Evolutionary conservation across 208 protist genomes (phyloP).

Genomic region (Crithidia acanthocephali): DNA sequence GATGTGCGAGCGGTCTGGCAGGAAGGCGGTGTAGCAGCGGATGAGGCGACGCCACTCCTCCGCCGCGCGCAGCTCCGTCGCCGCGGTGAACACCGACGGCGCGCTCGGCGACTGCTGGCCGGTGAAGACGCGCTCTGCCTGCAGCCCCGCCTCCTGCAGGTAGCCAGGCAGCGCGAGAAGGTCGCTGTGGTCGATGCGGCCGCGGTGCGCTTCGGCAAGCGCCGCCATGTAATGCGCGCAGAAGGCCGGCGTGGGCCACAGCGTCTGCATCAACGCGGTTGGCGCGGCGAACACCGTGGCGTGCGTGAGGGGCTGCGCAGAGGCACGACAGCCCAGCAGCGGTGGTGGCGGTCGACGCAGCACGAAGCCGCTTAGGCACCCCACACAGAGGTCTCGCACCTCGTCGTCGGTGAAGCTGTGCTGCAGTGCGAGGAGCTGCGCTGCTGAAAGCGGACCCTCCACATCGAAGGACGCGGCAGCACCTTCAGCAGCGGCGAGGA

Average conservation of each 20-base stretch:
- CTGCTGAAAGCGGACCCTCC: conserved; percentile 18
- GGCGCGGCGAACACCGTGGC: conserved; percentile 12
- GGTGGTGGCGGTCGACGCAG: neutral
- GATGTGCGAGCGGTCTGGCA: conserved; percentile 77
- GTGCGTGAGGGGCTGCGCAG: neutral
- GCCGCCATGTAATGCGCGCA: conserved; percentile 11
- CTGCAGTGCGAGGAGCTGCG: conserved; percentile 22
- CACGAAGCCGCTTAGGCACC: conserved; percentile 2
- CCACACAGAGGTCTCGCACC: conserved; percentile 13
- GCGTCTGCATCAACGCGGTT: neutral
- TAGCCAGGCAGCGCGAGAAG: conserved; percentile 22
- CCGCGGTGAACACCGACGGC: neutral
- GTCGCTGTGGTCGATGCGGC: conserved; percentile 13
- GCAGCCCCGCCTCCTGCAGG: conserved; percentile 23
- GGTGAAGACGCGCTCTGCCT: conserved; percentile 11
- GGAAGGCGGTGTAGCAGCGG: conserved; percentile 63
- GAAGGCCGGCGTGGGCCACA: conserved; percentile 18
- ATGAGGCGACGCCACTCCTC: conserved; percentile 50
- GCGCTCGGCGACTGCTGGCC: neutral
- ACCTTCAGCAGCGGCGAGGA: conserved; percentile 5
- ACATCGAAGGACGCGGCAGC: conserved; percentile 4
- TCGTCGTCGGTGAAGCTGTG: conserved; percentile 19
- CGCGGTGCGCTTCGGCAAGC: conserved; percentile 3
- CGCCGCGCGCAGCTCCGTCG: neutral
- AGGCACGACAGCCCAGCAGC: neutral